Base-by-base conservation (phyloP, 495 filamentous ascomycete species). In the Tuber borchii region DNA sequence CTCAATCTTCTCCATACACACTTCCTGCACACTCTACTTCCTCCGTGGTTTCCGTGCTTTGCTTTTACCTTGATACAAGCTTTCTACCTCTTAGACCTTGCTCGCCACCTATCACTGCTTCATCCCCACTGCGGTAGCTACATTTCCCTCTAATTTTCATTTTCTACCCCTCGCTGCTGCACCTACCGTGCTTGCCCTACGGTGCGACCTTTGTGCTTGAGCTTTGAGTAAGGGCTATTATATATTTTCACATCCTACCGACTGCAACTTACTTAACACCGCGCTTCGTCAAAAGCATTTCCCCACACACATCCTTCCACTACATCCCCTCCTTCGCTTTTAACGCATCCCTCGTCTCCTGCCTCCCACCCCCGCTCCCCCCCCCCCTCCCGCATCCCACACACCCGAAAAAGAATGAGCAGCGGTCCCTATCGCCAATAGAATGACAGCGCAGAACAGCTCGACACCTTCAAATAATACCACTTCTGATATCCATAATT, bases 391-490 rank as follows among this genome's bases (percentile, higher is more conserved):
- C 46, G 19, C 46, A 20, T 73, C 39, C 39, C 51, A 74, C 72
- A 10, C 51, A 73, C 77, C 75, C 73, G 73, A 79, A 79, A 61
- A 72, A 72, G 72, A 80, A 83, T 83, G 81, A 83, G 80, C 78
- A 82, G 80, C 73, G 71, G 77, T 75, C 80, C 74, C 81, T 80
- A 78, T 79, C 81, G 78, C 81, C 78, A 81, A 83, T 83, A 83
- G 81, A 81, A 83, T 83, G 81, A 83, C 81, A 83, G 75, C 81
- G 76, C 81, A 83, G 75, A 76, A 79, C 71, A 80, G 77, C 76
- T 82, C 81, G 74, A 80, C 80, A 71, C 80, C 80, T 82, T 73
- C 79, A 75, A 78, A 75, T 76, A 82, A 80, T 80, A 81, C 80
- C 73, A 42, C 76, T 77, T 82, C 77, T 77, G 78, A 79, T 77